phyloP scores from a whole-genome alignment of 169 alveolate genomes.

The Plasmodium vinckei region DNA sequence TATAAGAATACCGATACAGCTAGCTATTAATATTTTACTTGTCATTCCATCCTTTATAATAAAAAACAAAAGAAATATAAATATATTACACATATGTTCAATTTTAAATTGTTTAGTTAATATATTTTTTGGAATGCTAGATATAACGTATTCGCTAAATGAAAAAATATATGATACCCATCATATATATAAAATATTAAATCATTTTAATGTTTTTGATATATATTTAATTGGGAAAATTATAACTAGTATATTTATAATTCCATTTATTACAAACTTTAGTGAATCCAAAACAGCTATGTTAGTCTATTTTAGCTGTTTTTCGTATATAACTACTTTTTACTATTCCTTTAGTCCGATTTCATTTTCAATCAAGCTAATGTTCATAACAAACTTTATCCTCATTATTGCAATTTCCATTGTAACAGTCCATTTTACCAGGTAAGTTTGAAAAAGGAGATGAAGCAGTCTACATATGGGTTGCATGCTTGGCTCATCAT shows the following conservation, averaged over 20 bases:
- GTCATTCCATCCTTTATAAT: conserved; percentile 25
- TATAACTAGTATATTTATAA: conserved; percentile 53
- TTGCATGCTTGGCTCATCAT: background rate
- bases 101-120: conserved; percentile 34
- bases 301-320: conserved; percentile 34
- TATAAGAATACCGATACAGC: conserved; percentile 29
- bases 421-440: conserved; percentile 27
- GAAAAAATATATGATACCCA: conserved; percentile 10
- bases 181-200: conserved; percentile 8
- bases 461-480: background rate
- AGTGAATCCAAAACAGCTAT: conserved; percentile 15
- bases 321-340: conserved; percentile 37
- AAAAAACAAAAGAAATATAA: conserved; percentile 8
- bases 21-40: conserved; percentile 12
- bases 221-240: conserved; percentile 59
- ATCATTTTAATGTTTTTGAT: conserved; percentile 37
- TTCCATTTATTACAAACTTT: conserved; percentile 66
- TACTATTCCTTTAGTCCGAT: conserved; percentile 38
- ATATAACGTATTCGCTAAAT: conserved; percentile 47
- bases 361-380: conserved; percentile 45
- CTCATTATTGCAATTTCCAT: conserved; percentile 38
- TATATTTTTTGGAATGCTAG: conserved; percentile 48
- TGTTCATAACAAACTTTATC: conserved; percentile 51
- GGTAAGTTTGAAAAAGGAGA: conserved; percentile 1
- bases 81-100: conserved; percentile 16